Percentiles rank a stretch among this genome's conserved stretches.
These are phyloP conservation scores for Hippophae rhamnoides DNA, from an alignment of 306 rosid species.

Conservation along the genomic window DNA sequence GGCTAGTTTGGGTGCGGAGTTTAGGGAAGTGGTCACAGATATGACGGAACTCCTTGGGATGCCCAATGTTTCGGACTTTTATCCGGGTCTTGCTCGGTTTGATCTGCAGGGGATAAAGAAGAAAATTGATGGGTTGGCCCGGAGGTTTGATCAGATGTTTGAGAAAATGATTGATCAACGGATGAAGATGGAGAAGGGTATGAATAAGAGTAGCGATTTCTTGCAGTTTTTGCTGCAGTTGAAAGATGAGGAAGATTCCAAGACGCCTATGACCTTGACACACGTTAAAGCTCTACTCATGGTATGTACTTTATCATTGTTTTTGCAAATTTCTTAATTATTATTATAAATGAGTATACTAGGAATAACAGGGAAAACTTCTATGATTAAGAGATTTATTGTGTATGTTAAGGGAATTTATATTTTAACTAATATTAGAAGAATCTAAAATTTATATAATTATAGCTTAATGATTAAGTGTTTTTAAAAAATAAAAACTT, in stretches of 20 bases:
- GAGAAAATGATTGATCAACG: slow-evolving; percentile 38
- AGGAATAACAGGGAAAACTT: neutral
- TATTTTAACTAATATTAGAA: no score
- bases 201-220: slow-evolving; percentile 27
- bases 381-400: no score
- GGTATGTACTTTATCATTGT: slow-evolving; percentile 21
- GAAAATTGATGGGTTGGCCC: slow-evolving; percentile 16
- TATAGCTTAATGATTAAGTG: no score
- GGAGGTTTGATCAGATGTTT: slow-evolving; percentile 42
- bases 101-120: slow-evolving; percentile 59
- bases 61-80: slow-evolving; percentile 63
- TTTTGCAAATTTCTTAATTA: neutral
- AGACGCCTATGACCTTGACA: slow-evolving; percentile 32
- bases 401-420: no score
- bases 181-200: neutral
- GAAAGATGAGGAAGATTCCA: slow-evolving; percentile 46
- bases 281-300: slow-evolving; percentile 53
- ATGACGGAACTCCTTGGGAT: slow-evolving; percentile 29
- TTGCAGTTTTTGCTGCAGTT: slow-evolving; percentile 41
- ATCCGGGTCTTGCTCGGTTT: slow-evolving; percentile 47
- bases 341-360: neutral
- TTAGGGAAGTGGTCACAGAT: slow-evolving; percentile 36
- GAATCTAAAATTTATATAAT: no score
- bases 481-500: no score
- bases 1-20: slow-evolving; percentile 37